Conservation (phyloP, 306 rosid species). For the Acmispon strigosus region DNA sequence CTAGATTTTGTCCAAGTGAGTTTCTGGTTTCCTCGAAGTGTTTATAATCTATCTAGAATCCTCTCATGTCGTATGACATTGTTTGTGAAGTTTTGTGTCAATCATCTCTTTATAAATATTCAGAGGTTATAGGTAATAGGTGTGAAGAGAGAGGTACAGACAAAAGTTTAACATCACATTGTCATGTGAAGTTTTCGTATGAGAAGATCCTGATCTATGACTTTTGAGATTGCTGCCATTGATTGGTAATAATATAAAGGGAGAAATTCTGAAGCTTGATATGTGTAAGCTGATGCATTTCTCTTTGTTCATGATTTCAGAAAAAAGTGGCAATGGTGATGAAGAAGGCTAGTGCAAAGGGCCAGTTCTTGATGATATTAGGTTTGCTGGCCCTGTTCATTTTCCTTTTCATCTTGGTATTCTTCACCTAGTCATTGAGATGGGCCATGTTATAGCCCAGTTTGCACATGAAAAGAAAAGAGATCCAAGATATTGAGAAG, state of each 20-base stretch:
- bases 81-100: no score
- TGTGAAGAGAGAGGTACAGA: no score
- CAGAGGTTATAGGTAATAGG: no score
- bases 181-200: no score
- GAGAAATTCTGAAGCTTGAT: background rate
- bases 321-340: constrained; percentile 88
- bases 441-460: background rate
- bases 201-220: no score
- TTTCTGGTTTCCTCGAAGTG: constrained; percentile 14
- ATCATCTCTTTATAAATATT: no score
- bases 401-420: constrained; percentile 83
- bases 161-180: no score
- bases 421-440: constrained; percentile 56
- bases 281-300: constrained; percentile 11
- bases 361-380: constrained; percentile 82
- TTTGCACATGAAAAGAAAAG: constrained; percentile 23
- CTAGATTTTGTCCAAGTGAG: constrained; percentile 97
- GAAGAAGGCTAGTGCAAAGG: constrained; percentile 94
- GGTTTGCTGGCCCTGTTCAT: constrained; percentile 77
- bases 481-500: constrained; percentile 5
- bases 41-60: background rate
- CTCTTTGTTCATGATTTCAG: constrained; percentile 42
- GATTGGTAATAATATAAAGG: background rate
- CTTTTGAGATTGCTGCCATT: background rate
- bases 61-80: no score